These are phyloP conservation scores for Wickerhamomyces sp. DNA, from an alignment of 1,139 yeast genomes.

Conservation along the genomic window DNA sequence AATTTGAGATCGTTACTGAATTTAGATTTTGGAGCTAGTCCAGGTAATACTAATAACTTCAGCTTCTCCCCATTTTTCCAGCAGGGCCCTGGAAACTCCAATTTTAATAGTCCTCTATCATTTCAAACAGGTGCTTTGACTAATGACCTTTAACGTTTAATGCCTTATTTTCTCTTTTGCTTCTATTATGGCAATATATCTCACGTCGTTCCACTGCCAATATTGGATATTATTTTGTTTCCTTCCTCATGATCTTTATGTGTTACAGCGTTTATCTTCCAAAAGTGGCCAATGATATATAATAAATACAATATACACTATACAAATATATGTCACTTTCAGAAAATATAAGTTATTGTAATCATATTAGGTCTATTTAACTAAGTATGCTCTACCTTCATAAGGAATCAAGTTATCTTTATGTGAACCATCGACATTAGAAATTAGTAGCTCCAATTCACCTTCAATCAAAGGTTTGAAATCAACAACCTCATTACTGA, in stretches of 20 bases:
- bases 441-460: conserved; percentile 29
- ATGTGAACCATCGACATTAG: conserved; percentile 21
- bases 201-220: neutral
- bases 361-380: conserved; percentile 1
- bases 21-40: neutral
- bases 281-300: neutral
- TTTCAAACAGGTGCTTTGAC: neutral
- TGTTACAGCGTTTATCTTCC: neutral
- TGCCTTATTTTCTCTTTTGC: neutral
- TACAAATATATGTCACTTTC: too few relatives aligned
- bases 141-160: neutral
- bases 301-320: neutral
- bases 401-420: conserved; percentile 31
- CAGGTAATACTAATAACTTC: neutral
- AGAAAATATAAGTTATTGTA: neutral
- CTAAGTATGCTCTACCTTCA: conserved; percentile 36
- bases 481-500: conserved; percentile 26
- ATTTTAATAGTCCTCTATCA: neutral
- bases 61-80: conserved; percentile 1
- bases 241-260: neutral
- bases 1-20: conserved; percentile 1
- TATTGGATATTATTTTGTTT: neutral
- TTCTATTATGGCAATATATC: neutral
- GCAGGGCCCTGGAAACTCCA: neutral
- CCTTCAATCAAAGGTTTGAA: conserved; percentile 33